Evolutionary conservation across 2,329 filamentous ascomycete genomes (phyloP).

Genomic region (Xylariaceae sp.): DNA sequence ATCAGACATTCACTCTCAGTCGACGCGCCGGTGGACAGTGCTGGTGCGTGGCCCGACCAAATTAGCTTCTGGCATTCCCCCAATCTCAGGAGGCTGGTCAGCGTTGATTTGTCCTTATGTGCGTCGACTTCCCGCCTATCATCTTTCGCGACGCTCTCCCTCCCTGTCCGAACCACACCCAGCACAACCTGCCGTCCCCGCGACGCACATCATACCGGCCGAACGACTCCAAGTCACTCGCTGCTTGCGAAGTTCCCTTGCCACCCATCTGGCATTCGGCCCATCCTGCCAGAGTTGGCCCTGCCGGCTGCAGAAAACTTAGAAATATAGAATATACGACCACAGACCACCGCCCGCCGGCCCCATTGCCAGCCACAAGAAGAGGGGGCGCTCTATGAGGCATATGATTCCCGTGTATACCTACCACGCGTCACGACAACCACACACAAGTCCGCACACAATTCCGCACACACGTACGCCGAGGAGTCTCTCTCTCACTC

Average conservation of each 20-base stretch:
- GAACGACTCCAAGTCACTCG: slow-evolving; percentile 3
- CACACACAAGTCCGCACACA: no score
- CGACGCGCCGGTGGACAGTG: slow-evolving; percentile 1
- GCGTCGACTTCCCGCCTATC: neutral
- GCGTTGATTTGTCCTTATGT: slow-evolving; percentile 8
- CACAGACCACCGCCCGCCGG: neutral
- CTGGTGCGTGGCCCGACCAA: slow-evolving; percentile 1
- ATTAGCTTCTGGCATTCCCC: slow-evolving; percentile 4
- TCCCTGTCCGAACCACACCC: slow-evolving; percentile 5
- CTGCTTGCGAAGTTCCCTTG: neutral
- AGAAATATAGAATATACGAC: neutral
- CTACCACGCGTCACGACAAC: slow-evolving; percentile 7
- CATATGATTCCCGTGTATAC: slow-evolving; percentile 2
- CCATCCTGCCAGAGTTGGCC: neutral
- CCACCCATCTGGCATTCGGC: slow-evolving; percentile 5
- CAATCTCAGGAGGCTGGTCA: neutral
- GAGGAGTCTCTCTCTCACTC: neutral
- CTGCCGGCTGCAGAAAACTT: neutral
- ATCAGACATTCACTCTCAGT: neutral
- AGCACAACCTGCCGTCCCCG: neutral
- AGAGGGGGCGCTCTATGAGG: slow-evolving; percentile 1
- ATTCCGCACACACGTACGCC: neutral
- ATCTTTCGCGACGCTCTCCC: neutral
- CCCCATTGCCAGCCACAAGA: neutral
- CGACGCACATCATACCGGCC: neutral